Base-by-base conservation (phyloP, 345 rosid genomes). In the Eucalyptus coolabah region DNA sequence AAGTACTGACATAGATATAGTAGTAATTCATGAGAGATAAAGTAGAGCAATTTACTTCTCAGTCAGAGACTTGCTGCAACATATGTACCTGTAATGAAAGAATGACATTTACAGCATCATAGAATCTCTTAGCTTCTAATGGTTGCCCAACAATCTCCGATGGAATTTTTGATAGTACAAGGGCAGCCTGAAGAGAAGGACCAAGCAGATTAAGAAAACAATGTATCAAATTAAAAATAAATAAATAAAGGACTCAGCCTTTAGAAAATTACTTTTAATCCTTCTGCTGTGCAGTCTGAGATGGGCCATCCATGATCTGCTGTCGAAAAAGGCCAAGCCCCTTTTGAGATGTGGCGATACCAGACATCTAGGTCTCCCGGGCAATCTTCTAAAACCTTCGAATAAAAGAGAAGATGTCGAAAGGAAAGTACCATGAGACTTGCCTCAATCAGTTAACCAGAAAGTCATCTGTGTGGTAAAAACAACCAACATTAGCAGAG, bases 281-380 rank as follows among this genome's bases (percentile, higher is more conserved):
- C 99, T 92, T 98, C 99, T 86, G 98, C 96, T 3, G 99, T 95
- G 94, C 98, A 96, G 89, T 98, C 99, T 40, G 99, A 98, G 91
- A 97, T 96, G 86, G 98, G 99, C 99, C 99, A 98, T 92, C 99
- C 98, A 9, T 98, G 99, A 93, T 97, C 99, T 56, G 94, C 97
- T 56, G 98, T 97, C 86, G 99, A 98, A 93, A 97, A 98, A 89
- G 99, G 98, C 99, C 99, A 97, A 89, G 98, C 99, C 86, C 99
- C 99, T 93, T 97, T 98, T 87, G 99, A 98, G 92, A 98, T 96
- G 94, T 98, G 99, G 63, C 99, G 98, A 56, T 97, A 95, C 99
- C 99, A 97, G 91, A 86, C 92, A 54, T 91, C 89, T 91, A 96
- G 97, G 91, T 97, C 95, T 89, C 98, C 98, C 9, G 96, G 96